phyloP scores from a whole-genome alignment of 345 rosid species.

The Eucalyptus curtisii region DNA sequence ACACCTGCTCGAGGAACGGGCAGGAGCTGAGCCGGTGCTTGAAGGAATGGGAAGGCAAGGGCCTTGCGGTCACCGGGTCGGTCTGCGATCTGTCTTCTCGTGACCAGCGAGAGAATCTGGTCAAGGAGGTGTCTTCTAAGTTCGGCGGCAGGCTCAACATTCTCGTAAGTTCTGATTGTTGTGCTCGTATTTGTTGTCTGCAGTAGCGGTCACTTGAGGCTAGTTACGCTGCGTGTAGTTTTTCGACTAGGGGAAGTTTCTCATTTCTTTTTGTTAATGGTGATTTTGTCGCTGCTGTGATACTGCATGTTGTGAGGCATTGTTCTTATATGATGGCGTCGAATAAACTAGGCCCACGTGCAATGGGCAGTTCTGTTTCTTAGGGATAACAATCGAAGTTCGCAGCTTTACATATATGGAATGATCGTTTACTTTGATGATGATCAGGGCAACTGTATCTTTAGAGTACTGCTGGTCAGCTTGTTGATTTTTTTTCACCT shows the following conservation, averaged over 20 bases:
- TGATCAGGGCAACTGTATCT: not conserved
- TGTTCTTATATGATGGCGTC: not conserved
- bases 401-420: not conserved
- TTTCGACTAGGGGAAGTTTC: not conserved
- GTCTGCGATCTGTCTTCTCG: slow-evolving; percentile 53
- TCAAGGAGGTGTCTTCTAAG: slow-evolving; percentile 32
- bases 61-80: slow-evolving; percentile 57
- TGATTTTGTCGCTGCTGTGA: not conserved
- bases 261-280: not conserved
- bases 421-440: not conserved
- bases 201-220: not conserved
- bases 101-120: slow-evolving; percentile 41
- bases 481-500: not conserved
- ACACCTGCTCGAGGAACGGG: slow-evolving; percentile 74
- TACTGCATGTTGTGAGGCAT: not conserved
- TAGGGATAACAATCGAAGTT: not conserved
- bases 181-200: not conserved
- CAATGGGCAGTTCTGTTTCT: not conserved
- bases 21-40: slow-evolving; percentile 46
- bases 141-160: slow-evolving; percentile 55
- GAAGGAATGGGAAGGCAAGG: slow-evolving; percentile 42
- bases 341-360: not conserved
- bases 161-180: slow-evolving; percentile 19
- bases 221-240: not conserved
- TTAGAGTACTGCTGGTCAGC: not conserved